Conservation (phyloP, 192 early-diverging fungal genomes). For the Nowakowskiella sp. region DNA sequence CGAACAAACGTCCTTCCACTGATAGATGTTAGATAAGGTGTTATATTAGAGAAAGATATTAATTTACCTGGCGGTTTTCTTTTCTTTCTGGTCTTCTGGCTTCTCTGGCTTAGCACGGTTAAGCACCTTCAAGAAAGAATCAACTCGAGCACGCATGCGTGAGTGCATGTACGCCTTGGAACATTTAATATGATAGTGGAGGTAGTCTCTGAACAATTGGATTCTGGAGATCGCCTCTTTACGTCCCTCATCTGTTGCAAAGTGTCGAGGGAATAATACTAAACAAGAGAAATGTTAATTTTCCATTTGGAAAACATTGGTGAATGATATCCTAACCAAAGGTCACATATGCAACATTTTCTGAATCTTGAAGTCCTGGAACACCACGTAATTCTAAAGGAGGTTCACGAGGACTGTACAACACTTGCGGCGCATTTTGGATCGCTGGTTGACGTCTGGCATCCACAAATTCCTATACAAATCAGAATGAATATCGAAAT, state of each 20-base stretch:
- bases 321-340: constrained; percentile 56
- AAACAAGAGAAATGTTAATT: not conserved
- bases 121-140: constrained; percentile 94
- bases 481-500: constrained; percentile 1
- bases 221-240: constrained; percentile 92
- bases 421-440: constrained; percentile 94
- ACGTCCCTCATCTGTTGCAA: constrained; percentile 56
- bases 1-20: too few relatives aligned
- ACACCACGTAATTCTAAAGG: constrained; percentile 87
- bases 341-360: constrained; percentile 88
- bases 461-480: constrained; percentile 88
- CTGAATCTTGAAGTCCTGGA: constrained; percentile 59
- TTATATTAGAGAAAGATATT: too few relatives aligned
- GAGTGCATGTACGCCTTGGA: constrained; percentile 99
- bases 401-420: constrained; percentile 85
- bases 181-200: constrained; percentile 99
- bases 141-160: constrained; percentile 90
- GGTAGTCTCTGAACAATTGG: constrained; percentile 95
- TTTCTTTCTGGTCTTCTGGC: constrained; percentile 38
- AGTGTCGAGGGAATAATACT: constrained; percentile 95
- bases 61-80: constrained; percentile 38
- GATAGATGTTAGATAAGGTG: too few relatives aligned
- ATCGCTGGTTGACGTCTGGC: constrained; percentile 82
- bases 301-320: not conserved
- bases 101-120: constrained; percentile 96